Evolutionary conservation across 331 rosid genomes (phyloP).

Genomic region (Dryas integrifolia): DNA sequence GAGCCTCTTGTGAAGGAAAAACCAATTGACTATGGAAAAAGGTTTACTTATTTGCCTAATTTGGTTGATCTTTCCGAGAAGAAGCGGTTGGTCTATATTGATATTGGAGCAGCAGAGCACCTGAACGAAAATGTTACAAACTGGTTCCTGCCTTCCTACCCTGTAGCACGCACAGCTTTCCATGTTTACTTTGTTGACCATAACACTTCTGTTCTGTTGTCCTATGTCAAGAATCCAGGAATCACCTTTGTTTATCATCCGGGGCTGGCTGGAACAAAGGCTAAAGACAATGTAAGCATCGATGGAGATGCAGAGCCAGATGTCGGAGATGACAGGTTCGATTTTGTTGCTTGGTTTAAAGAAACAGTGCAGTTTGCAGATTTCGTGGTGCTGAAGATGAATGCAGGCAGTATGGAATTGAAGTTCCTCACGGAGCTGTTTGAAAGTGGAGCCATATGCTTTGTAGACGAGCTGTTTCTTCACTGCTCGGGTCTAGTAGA

Average conservation of each 20-base stretch:
- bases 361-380: conserved; percentile 74
- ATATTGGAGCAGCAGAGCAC: conserved; percentile 70
- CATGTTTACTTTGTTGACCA: conserved; percentile 81
- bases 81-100: conserved; percentile 65
- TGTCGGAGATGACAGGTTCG: conserved; percentile 64
- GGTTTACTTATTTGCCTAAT: conserved; percentile 55
- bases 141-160: conserved; percentile 71
- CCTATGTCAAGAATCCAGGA: conserved; percentile 70
- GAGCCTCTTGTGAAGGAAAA: conserved; percentile 62
- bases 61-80: conserved; percentile 53
- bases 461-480: conserved; percentile 76
- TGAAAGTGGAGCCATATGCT: conserved; percentile 86
- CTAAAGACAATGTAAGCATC: not conserved
- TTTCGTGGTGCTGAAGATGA: conserved; percentile 88
- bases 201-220: conserved; percentile 67
- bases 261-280: conserved; percentile 60
- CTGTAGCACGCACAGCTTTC: conserved; percentile 55
- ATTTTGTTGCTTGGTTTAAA: conserved; percentile 83
- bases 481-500: conserved; percentile 47
- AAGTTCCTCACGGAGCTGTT: conserved; percentile 71
- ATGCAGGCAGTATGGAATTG: conserved; percentile 61
- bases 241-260: conserved; percentile 93
- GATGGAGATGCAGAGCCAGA: conserved; percentile 52
- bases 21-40: conserved; percentile 26
- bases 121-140: conserved; percentile 45